These are phyloP conservation scores for Amanita rubescens DNA, from an alignment of 768 basidiomycete genomes.

Conservation along the genomic window DNA sequence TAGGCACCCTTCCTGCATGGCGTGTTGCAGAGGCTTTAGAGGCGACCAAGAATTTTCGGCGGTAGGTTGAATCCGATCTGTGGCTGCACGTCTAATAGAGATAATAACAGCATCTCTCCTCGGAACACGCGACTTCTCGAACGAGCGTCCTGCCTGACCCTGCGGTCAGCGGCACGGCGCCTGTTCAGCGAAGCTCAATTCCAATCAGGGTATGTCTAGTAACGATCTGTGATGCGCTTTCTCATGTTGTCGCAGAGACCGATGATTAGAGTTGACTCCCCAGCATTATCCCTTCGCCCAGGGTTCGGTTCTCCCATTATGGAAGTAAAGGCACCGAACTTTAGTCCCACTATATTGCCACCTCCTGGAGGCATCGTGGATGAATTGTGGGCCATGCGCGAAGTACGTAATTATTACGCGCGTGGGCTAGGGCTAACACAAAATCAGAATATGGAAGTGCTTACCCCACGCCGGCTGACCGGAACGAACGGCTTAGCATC, in stretches of 20 bases:
- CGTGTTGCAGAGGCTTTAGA: constrained; percentile 35
- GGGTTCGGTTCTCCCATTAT: constrained; percentile 25
- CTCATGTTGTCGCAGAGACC: constrained; percentile 16
- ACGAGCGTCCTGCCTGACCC: neutral
- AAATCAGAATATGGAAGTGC: neutral
- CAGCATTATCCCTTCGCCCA: constrained; percentile 21
- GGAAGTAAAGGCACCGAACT: constrained; percentile 25
- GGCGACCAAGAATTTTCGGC: constrained; percentile 29
- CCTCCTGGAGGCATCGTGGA: constrained; percentile 26
- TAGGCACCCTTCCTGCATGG: constrained; percentile 37
- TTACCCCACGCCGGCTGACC: neutral
- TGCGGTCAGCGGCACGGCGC: constrained; percentile 16
- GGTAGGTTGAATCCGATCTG: constrained; percentile 18
- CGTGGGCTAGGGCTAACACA: neutral
- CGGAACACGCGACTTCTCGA: constrained; percentile 9
- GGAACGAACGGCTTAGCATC: neutral
- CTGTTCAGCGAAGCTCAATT: constrained; percentile 19
- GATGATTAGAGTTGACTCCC: constrained; percentile 19
- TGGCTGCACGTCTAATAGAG: neutral
- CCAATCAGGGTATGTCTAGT: constrained; percentile 15
- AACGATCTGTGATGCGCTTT: neutral
- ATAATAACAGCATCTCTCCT: constrained; percentile 13
- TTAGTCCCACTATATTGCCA: constrained; percentile 26
- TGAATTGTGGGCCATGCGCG: constrained; percentile 24
- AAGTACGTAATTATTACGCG: constrained; percentile 16